Base-by-base conservation (phyloP, 345 rosid species). In the Erucastrum elatum region DNA sequence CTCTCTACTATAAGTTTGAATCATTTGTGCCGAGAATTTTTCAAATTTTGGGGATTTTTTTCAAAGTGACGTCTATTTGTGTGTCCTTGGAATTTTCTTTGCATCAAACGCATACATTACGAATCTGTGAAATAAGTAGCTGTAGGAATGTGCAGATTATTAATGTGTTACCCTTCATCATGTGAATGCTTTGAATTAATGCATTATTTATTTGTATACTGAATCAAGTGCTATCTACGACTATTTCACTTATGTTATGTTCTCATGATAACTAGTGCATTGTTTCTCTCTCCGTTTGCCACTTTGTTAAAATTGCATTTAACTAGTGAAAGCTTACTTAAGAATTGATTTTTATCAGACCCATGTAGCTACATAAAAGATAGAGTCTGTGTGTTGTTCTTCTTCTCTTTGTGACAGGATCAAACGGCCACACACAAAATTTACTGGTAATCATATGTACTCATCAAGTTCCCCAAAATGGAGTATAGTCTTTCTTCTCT, bases 361-460 rank as follows among this genome's bases (percentile, higher is more conserved):
- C 34, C 34, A 31, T 31, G 34, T 31, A 31, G 34, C 27, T 66
- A 37, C 0, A 4, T 1, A 3, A n/a, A 53, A 55, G n/a, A n/a
- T n/a, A n/a, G 71, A 33, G 46, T 25, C 7, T 35, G 35, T 27
- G 37, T 46, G n/a, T n/a, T 31, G 16, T 17, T 68, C 41, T 16
- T 37, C 25, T 68, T 41, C 64, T 61, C 29, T 63, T 29, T 63
- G 41, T 33, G 64, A 61, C 69, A 61, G 67, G 64, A 33, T 33
- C 12, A 31, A 61, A 60, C 1, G n/a, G n/a, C 49, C 49, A 55
- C 60, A 55, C 39, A 41, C n/a, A 41, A 10, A 10, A 41, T 41
- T 41, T 10, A 41, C 12, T 41, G 49, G 49, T 10, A 8, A 41
- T 41, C 49, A 41, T 41, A 41, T 41, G 49, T n/a, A n/a, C n/a